These are phyloP conservation scores for Cercophora scortea DNA, from an alignment of 495 filamentous ascomycete genomes.

Conservation along the genomic window DNA sequence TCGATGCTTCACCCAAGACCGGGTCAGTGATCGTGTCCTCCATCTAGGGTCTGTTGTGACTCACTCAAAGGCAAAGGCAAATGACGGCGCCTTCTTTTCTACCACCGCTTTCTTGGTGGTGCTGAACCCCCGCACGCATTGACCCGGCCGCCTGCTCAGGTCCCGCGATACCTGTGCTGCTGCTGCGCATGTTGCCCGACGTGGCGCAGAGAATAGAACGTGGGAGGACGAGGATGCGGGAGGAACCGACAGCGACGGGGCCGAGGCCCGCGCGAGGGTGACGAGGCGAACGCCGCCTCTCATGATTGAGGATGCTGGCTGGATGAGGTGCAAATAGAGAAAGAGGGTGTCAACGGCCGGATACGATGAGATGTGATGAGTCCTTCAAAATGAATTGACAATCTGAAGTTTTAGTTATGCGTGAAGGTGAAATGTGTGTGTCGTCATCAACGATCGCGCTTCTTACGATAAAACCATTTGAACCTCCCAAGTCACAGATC, in stretches of 20 bases:
- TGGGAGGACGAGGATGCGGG: neutral
- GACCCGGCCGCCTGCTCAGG: neutral
- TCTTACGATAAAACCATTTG: too few species aligned
- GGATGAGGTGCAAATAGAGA: too few species aligned
- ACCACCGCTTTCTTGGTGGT: neutral
- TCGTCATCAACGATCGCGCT: too few species aligned
- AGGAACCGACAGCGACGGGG: neutral
- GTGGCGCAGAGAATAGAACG: too few species aligned
- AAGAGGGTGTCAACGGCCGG: too few species aligned
- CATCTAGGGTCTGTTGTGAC: neutral
- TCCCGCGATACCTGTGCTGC: neutral
- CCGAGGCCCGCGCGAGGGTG: neutral
- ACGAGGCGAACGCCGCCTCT: neutral
- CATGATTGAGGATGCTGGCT: neutral
- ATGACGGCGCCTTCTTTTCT: conserved; percentile 12
- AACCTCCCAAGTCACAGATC: too few species aligned
- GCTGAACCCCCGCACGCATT: neutral
- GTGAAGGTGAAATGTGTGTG: too few species aligned
- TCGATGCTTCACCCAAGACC: conserved; percentile 58
- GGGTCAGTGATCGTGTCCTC: neutral
- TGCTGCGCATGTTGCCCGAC: neutral
- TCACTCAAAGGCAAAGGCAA: conserved; percentile 34
- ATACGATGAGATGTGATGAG: too few species aligned
- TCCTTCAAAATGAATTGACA: too few species aligned
- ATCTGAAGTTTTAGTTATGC: too few species aligned